Evolutionary conservation across 805 yeast species (phyloP).

Genomic region (Candida corydali): DNA sequence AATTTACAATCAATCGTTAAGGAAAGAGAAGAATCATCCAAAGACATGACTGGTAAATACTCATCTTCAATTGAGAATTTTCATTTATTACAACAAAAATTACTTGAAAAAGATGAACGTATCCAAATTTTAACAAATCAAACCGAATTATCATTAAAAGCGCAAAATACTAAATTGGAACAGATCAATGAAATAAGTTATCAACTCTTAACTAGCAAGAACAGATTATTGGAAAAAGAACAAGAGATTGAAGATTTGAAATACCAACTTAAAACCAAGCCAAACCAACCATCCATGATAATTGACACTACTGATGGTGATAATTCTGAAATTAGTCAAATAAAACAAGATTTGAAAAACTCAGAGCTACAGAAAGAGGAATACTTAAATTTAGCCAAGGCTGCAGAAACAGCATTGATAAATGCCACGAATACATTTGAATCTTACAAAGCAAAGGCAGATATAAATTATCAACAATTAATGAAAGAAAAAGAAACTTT

Average conservation of each 20-base stretch:
- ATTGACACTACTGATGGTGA: constrained; percentile 4
- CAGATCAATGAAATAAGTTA: constrained; percentile 53
- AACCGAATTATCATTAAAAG: constrained; percentile 48
- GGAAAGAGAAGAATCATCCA: constrained; percentile 54
- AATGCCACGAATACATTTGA: constrained; percentile 54
- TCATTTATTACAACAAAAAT: constrained; percentile 39
- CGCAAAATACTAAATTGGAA: constrained; percentile 49
- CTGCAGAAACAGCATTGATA: constrained; percentile 63
- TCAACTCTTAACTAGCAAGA: constrained; percentile 40
- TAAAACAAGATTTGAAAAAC: constrained; percentile 51
- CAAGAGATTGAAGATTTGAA: constrained; percentile 35
- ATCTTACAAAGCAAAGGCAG: constrained; percentile 23
- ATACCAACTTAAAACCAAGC: constrained; percentile 24
- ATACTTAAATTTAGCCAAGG: constrained; percentile 56
- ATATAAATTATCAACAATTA: constrained; percentile 17
- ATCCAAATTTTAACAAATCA: constrained; percentile 52
- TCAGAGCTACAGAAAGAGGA: constrained; percentile 59
- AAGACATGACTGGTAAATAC: constrained; percentile 48
- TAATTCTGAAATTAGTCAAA: constrained; percentile 37
- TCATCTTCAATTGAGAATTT: constrained; percentile 46
- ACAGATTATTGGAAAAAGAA: constrained; percentile 40
- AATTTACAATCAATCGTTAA: constrained; percentile 58
- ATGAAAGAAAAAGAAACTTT: constrained; percentile 21
- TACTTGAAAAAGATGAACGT: constrained; percentile 52
- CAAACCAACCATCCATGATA: constrained; percentile 16